Evolutionary conservation across 208 protist genomes (phyloP).

Genomic region (Trichomonas gallinae): DNA sequence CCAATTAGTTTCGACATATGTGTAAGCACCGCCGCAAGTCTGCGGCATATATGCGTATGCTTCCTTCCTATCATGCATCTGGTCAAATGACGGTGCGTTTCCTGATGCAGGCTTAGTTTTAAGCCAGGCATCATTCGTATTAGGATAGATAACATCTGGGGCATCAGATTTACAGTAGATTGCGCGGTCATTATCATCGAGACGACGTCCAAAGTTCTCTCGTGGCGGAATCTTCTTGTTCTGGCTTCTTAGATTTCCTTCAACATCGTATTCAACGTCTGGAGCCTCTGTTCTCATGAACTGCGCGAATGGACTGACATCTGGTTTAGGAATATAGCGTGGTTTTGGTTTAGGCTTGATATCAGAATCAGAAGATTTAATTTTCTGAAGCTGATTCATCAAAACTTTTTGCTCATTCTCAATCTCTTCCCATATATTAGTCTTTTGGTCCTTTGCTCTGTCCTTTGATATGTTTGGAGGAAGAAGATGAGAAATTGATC

Average conservation of each 20-base stretch:
- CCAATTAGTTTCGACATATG: neutral
- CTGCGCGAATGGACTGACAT: neutral
- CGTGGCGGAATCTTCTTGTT: neutral
- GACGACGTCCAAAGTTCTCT: neutral
- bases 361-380: neutral
- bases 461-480: neutral
- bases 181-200: neutral
- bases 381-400: neutral
- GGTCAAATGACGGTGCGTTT: neutral
- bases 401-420: neutral
- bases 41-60: neutral
- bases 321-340: neutral
- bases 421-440: neutral
- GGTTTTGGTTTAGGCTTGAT: no score
- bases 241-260: neutral
- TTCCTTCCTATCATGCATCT: neutral
- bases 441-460: neutral
- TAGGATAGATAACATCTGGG: neutral
- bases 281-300: neutral
- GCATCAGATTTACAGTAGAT: neutral
- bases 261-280: neutral
- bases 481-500: neutral
- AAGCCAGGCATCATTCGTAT: neutral
- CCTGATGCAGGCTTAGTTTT: neutral
- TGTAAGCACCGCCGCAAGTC: neutral